Percentiles rank a stretch among this genome's conserved stretches.
phyloP scores from a whole-genome alignment of 371 early-diverging fungal species.

The Actinomucor elegans region DNA sequence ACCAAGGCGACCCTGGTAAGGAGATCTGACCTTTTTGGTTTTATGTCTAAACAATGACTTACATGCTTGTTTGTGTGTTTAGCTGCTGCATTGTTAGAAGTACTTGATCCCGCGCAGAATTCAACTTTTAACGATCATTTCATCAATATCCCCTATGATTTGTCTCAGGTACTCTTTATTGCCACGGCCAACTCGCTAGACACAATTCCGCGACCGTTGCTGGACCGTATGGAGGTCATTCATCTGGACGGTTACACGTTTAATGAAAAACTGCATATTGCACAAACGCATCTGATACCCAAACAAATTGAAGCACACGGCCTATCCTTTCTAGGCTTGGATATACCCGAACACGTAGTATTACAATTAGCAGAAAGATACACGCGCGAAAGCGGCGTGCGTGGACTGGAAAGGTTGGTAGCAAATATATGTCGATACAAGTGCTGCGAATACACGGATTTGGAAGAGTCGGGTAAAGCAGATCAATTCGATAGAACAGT shows the following conservation, averaged over 20 bases:
- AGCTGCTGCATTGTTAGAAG: slow-evolving; percentile 82
- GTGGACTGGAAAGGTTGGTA: slow-evolving; percentile 75
- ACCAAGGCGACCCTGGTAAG: slow-evolving; percentile 76
- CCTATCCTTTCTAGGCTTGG: slow-evolving; percentile 37
- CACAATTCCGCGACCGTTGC: slow-evolving; percentile 74
- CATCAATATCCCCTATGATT: slow-evolving; percentile 78
- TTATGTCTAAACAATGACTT: too few relatives aligned
- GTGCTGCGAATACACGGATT: slow-evolving; percentile 65
- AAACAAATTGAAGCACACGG: slow-evolving; percentile 80
- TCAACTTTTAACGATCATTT: slow-evolving; percentile 73
- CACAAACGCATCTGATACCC: slow-evolving; percentile 53
- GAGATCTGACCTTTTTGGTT: too few relatives aligned
- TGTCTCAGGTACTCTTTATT: slow-evolving; percentile 82
- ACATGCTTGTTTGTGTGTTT: not conserved
- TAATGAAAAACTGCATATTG: slow-evolving; percentile 72
- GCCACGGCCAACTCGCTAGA: slow-evolving; percentile 84
- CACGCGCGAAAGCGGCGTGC: slow-evolving; percentile 86
- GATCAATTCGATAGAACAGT: slow-evolving; percentile 12
- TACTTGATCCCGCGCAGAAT: slow-evolving; percentile 89
- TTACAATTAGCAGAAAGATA: slow-evolving; percentile 66
- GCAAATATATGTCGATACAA: slow-evolving; percentile 74
- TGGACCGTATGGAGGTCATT: slow-evolving; percentile 89
- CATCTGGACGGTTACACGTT: slow-evolving; percentile 82
- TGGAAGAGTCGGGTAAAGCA: slow-evolving; percentile 24
- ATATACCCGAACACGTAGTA: slow-evolving; percentile 50